These are phyloP conservation scores for Tuber brumale DNA, from an alignment of 495 filamentous ascomycete genomes.

Conservation along the genomic window DNA sequence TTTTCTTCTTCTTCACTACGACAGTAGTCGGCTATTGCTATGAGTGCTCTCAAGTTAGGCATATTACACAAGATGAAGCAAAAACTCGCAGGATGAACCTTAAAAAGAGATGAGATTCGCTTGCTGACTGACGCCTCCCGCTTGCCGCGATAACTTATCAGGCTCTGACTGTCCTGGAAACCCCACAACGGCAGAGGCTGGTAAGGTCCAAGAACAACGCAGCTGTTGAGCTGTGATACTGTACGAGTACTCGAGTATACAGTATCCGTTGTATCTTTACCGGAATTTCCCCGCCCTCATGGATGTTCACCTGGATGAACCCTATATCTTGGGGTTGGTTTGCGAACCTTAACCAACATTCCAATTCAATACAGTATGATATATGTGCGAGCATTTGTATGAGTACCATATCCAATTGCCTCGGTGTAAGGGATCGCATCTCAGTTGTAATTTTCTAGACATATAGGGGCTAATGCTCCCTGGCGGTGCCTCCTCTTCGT, in stretches of 20 bases:
- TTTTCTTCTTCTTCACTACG: neutral
- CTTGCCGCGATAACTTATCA: constrained; percentile 11
- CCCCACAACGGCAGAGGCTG: constrained; percentile 9
- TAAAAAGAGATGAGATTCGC: neutral
- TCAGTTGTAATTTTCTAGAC: neutral
- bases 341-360: neutral
- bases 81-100: neutral
- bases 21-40: neutral
- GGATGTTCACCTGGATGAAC: neutral
- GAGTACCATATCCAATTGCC: neutral
- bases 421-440: neutral
- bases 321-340: too few species aligned
- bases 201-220: constrained; percentile 9
- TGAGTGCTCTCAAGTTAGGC: neutral
- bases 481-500: neutral
- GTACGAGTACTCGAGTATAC: too few species aligned
- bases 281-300: neutral
- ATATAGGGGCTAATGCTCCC: neutral
- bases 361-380: neutral
- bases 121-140: constrained; percentile 18
- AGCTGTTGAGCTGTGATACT: constrained; percentile 6
- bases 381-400: neutral
- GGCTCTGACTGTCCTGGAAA: constrained; percentile 7
- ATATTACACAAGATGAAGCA: neutral
- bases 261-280: constrained; percentile 15